Evolutionary conservation across 2,329 filamentous ascomycete species (phyloP).

Genomic region (Ophiostoma populinum): DNA sequence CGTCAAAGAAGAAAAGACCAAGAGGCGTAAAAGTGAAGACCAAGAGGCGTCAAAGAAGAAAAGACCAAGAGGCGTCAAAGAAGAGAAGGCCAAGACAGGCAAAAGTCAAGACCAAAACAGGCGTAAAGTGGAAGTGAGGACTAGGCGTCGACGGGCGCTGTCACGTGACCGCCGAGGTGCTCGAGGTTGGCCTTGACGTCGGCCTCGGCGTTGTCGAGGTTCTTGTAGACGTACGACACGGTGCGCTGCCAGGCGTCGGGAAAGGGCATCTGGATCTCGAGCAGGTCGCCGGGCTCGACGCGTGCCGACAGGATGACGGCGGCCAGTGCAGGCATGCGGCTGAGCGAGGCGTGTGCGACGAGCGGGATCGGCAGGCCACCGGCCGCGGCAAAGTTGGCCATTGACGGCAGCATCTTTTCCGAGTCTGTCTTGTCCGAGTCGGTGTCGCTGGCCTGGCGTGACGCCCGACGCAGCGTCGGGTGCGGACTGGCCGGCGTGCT

Average conservation of each 20-base stretch:
- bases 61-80: not conserved
- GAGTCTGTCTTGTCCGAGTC: not conserved
- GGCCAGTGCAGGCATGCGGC: constrained; percentile 34
- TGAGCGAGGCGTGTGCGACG: constrained; percentile 29
- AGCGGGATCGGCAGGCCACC: constrained; percentile 23
- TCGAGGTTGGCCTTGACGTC: constrained; percentile 33
- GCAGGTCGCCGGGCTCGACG: constrained; percentile 31
- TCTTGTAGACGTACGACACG: constrained; percentile 36
- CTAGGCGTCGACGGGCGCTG: not conserved
- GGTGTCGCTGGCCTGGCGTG: constrained; percentile 5
- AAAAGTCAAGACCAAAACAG: not conserved
- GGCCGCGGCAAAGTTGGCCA: constrained; percentile 2
- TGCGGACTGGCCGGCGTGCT: constrained; percentile 6
- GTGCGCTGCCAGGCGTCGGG: constrained; percentile 39
- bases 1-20: not conserved
- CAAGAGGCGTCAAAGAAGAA: not conserved
- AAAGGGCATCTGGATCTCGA: constrained; percentile 40
- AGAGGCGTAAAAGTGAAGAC: not conserved
- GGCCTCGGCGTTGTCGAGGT: constrained; percentile 23
- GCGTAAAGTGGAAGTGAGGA: not conserved
- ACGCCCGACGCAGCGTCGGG: not conserved
- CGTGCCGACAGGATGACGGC: constrained; percentile 36
- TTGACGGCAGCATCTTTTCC: not conserved
- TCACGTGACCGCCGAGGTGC: constrained; percentile 31
- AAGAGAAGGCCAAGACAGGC: not conserved